Evolutionary conservation across 306 rosid species (phyloP).

Genomic region (Oemleria cerasiformis): DNA sequence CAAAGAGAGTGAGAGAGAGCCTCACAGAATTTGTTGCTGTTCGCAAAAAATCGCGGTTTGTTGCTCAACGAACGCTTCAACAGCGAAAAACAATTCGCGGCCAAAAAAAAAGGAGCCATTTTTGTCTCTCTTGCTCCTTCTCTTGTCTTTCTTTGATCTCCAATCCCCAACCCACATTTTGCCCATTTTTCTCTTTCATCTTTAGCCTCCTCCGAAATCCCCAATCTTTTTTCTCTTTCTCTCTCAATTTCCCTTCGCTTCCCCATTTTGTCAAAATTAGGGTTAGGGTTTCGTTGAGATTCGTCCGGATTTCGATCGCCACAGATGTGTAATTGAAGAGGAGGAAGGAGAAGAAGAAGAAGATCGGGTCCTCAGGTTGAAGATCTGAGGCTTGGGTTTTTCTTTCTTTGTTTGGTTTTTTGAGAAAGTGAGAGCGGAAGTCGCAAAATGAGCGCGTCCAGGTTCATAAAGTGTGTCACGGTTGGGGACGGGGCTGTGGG

Average conservation of each 20-base stretch:
- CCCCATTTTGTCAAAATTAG: conserved; percentile 41
- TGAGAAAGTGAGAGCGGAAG: conserved; percentile 18
- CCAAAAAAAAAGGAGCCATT: conserved; percentile 21
- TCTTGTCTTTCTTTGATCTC: conserved; percentile 16
- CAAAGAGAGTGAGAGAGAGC: conserved; percentile 1
- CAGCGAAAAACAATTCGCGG: conserved; percentile 84
- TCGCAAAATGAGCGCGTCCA: conserved; percentile 86
- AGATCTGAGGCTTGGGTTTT: conserved; percentile 67
- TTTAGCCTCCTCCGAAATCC: conserved; percentile 5
- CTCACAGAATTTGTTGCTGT: conserved; percentile 35
- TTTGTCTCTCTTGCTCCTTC: conserved; percentile 16
- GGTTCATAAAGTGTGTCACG: conserved; percentile 97
- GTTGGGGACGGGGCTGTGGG: conserved; percentile 99
- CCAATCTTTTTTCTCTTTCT: neutral
- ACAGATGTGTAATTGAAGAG: conserved; percentile 56
- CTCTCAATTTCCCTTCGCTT: neutral
- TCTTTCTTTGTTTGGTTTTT: conserved; percentile 15
- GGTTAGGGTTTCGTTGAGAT: conserved; percentile 36
- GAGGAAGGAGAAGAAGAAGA: conserved; percentile 26
- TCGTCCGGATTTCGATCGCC: conserved; percentile 14
- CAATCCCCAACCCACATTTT: conserved; percentile 23
- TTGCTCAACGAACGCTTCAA: conserved; percentile 90
- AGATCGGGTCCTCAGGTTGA: conserved; percentile 71
- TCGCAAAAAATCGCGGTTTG: conserved; percentile 37
- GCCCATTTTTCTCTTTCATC: neutral